A percentile compares a stretch with the other conserved stretches of the same genome.
Conservation (phyloP, 2,329 filamentous ascomycete species). For the Fusarium chlamydosporum region DNA sequence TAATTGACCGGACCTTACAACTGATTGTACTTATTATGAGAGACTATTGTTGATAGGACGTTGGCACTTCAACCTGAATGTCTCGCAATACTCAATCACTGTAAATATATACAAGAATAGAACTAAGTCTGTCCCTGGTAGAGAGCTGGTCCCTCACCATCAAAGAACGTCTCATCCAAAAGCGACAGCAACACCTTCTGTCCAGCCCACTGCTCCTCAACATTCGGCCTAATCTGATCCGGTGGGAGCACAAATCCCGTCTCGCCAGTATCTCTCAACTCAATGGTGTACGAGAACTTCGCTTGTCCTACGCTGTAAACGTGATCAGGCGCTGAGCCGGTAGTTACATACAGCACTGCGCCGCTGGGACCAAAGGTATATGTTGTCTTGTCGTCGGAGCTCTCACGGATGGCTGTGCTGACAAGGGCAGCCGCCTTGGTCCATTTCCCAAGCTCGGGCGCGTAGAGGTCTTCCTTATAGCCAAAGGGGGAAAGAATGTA, state of each 20-base stretch:
- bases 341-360: conserved; percentile 56
- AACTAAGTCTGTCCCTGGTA: conserved; percentile 35
- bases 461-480: conserved; percentile 59
- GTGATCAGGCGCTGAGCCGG: conserved; percentile 53
- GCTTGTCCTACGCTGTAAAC: conserved; percentile 46
- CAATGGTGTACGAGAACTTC: conserved; percentile 59
- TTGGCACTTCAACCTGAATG: no score
- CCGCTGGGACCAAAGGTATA: conserved; percentile 58
- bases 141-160: conserved; percentile 49
- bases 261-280: conserved; percentile 54
- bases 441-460: conserved; percentile 59
- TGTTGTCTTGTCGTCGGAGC: conserved; percentile 50
- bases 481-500: conserved; percentile 62
- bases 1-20: not conserved
- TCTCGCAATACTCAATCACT: not conserved
- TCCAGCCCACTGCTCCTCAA: conserved; percentile 57
- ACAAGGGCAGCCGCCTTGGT: conserved; percentile 54
- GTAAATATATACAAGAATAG: not conserved
- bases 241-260: conserved; percentile 58
- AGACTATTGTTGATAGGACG: no score
- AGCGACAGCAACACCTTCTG: conserved; percentile 54
- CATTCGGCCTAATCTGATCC: conserved; percentile 55
- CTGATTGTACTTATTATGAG: not conserved
- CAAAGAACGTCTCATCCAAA: conserved; percentile 56
- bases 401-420: conserved; percentile 52